Base-by-base conservation (phyloP, 2,329 filamentous ascomycete genomes). In the Amauroascus verrucosus region DNA sequence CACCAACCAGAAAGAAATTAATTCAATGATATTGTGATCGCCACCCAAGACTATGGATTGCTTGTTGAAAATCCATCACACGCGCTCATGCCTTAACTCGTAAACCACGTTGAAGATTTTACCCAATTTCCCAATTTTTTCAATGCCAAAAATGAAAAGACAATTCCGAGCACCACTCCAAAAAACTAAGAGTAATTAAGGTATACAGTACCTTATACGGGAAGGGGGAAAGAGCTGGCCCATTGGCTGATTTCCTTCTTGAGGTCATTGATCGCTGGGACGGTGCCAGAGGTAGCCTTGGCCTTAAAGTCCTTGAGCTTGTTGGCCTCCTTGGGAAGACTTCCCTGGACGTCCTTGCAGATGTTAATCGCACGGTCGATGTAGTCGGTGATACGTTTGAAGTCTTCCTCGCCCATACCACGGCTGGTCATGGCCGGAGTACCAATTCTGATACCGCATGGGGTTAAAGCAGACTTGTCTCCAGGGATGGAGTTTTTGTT, bases 251-350 rank as follows among this genome's bases (percentile, higher is more conserved):
- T 89, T 80, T 97, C 91, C 77, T 88, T 85, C 77, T 84, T 86
- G 69, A 95, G 79, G 62, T 79, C 80, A 70, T 86, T 83, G 74
- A 98, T 91, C 77, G 90, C 86, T 57, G 81, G 73, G 47, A 95
- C 78, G 66, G 85, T 80, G 59, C 88, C 90, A 61, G 78, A 75
- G 55, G 86, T 81, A 58, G 95, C 88, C 81, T 88, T 91, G 69
- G 82, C 83, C 80, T 91, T 94, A 85, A 98, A 97, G 79, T 98
- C 93, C 84, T 97, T 97, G 72, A 95, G 87, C 83, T 94, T 96
- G 83, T 97, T 98, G 66, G 88, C 88, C 73, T 93, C 86, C 83
- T 96, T 96, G 71, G 93, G 91, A 22, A 97, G 81, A 59, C 79
- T 76, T 56, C 69, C 77, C 78, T 97, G 93, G 64, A 95, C 78